Evolutionary conservation across 306 rosid species (phyloP).

Genomic region (Medicago ruthenica): DNA sequence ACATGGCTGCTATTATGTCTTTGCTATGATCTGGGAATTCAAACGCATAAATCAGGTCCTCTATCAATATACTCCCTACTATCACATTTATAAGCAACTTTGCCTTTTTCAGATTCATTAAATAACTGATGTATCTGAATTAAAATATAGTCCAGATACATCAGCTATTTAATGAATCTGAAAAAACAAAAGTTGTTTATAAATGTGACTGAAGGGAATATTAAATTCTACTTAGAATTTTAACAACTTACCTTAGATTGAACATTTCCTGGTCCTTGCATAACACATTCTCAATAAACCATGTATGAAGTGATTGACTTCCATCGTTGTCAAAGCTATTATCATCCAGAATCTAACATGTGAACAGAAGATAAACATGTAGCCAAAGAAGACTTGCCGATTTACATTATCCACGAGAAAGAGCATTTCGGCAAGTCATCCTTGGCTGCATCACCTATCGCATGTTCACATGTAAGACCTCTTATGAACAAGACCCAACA

Average conservation of each 20-base stretch:
- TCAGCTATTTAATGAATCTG: too few species aligned
- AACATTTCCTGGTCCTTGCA: background rate
- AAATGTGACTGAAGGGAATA: too few species aligned
- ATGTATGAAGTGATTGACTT: background rate
- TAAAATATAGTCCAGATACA: too few species aligned
- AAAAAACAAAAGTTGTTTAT: too few species aligned
- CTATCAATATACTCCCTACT: too few species aligned
- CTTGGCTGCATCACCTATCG: conserved; percentile 59
- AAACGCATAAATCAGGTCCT: background rate
- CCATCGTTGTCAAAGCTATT: background rate
- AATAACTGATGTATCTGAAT: too few species aligned
- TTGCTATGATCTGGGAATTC: background rate
- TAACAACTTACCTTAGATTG: background rate
- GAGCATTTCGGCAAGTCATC: conserved; percentile 58
- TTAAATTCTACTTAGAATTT: background rate
- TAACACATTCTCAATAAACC: background rate
- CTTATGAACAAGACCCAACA: conserved; percentile 34
- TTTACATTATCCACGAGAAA: background rate
- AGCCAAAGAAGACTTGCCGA: conserved; percentile 9
- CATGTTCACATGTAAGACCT: conserved; percentile 48
- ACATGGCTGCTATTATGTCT: background rate
- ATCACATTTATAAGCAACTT: too few species aligned
- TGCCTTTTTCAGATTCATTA: too few species aligned
- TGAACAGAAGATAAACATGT: background rate
- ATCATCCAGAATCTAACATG: conserved; percentile 6